phyloP scores from a whole-genome alignment of 2,329 filamentous ascomycete species.

The Aspergillus novofumigatus region DNA sequence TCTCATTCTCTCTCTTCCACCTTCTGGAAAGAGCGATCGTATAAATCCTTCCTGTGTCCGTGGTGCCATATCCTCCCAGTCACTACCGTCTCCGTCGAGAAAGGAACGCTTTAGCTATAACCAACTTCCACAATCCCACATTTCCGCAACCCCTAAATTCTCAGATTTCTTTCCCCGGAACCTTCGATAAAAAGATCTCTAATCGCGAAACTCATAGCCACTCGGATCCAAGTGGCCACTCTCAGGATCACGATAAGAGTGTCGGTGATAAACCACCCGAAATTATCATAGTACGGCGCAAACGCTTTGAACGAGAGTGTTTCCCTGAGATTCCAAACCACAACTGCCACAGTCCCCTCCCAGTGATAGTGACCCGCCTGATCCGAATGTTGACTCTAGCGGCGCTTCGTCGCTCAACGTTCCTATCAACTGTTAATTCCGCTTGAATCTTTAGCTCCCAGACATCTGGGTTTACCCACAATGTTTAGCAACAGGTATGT shows the following conservation, averaged over 20 bases:
- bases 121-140: background rate
- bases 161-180: background rate
- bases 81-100: background rate
- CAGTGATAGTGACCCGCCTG: background rate
- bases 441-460: background rate
- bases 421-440: background rate
- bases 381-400: conserved; percentile 11
- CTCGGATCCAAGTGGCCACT: background rate
- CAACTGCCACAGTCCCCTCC: background rate
- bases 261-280: background rate
- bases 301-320: background rate
- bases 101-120: conserved; percentile 3
- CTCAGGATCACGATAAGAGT: background rate
- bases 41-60: conserved; percentile 1
- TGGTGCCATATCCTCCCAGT: background rate
- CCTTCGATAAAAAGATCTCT: background rate
- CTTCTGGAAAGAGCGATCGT: background rate
- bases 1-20: background rate
- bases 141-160: conserved; percentile 1
- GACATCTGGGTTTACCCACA: conserved; percentile 3
- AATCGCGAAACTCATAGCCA: background rate
- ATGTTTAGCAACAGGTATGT: conserved; percentile 50
- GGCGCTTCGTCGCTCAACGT: background rate
- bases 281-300: background rate
- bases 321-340: background rate